Base-by-base conservation (phyloP, 352 stramenopile genomes). In the Globisporangium middletonii region DNA sequence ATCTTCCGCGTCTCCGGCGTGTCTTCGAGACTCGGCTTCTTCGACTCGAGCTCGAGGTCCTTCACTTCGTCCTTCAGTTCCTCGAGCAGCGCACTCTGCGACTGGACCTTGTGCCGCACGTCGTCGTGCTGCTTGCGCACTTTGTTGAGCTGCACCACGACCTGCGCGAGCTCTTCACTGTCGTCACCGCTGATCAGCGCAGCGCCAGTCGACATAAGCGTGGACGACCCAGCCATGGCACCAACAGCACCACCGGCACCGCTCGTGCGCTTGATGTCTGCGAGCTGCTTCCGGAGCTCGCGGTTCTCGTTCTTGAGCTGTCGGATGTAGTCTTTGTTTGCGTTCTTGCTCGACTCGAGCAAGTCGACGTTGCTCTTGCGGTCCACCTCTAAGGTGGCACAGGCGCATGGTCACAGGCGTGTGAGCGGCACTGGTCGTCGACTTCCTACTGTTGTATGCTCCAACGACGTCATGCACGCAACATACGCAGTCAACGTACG, bases 1-100 rank as follows among this genome's bases (percentile, higher is more conserved):
- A 98, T 97, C 59, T 96, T 96, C 8, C 83, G 69, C 16, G 82
- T 96, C 67, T 95, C 80, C 2, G 87, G 86, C 0, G 85, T 95
- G 59, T 97, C 86, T 50, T 97, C 87, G 27, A 92, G 60, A 50
- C 85, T 90, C 3, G 85, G 84, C 55, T 89, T 89, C 63, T 89
- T 88, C 4, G 75, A 79, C 49, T 94, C 72, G 5, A 90, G 73
- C 60, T 93, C 87, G 16, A 94, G 68, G 55, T 93, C 84, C 50
- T 88, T 91, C 19, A 94, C 80, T 57, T 75, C 73, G 55, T 92
- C 88, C 62, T 93, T 94, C 18, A 97, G 71, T 37, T 94, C 73
- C 59, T 96, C 81, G 4, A 97, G 62, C 30, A 89, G 53, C 41
- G 86, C 76, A 16, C 75, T 71, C 49, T 93, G 79, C 0, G 76